A percentile compares a stretch with the other conserved stretches of the same genome.
phyloP scores from a whole-genome alignment of 192 early-diverging fungal genomes.

The Allomyces javanicus region DNA sequence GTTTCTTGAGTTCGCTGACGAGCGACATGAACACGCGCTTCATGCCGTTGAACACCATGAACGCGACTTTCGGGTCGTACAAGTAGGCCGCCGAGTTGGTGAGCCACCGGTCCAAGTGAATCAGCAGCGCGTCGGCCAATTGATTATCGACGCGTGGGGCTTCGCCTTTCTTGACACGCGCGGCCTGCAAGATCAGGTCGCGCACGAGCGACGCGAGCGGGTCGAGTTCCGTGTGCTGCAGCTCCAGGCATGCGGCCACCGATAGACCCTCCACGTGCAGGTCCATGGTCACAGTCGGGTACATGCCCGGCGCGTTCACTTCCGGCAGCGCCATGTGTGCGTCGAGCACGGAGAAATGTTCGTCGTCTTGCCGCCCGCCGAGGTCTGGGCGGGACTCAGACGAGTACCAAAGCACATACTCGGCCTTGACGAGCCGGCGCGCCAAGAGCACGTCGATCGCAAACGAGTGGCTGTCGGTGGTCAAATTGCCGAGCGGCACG shows the following conservation, averaged over 20 bases:
- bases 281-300: constrained; percentile 65
- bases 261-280: constrained; percentile 60
- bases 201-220: neutral
- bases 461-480: constrained; percentile 54
- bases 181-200: constrained; percentile 15
- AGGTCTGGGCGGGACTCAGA: constrained; percentile 57
- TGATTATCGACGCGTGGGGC: no score
- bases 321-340: constrained; percentile 45
- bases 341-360: constrained; percentile 29
- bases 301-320: constrained; percentile 53
- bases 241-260: constrained; percentile 26
- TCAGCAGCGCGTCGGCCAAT: constrained; percentile 52
- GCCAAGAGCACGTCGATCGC: constrained; percentile 72
- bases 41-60: constrained; percentile 71
- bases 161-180: neutral
- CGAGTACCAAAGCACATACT: constrained; percentile 85
- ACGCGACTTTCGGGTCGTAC: constrained; percentile 66
- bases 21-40: constrained; percentile 71
- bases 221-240: neutral
- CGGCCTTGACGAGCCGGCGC: constrained; percentile 47
- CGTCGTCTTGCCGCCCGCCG: constrained; percentile 68
- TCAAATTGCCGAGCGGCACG: constrained; percentile 80
- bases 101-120: constrained; percentile 78
- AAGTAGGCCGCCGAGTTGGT: constrained; percentile 48
- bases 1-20: constrained; percentile 50